Conservation (phyloP, 768 basidiomycete species). For the Termitomyces sp. region DNA sequence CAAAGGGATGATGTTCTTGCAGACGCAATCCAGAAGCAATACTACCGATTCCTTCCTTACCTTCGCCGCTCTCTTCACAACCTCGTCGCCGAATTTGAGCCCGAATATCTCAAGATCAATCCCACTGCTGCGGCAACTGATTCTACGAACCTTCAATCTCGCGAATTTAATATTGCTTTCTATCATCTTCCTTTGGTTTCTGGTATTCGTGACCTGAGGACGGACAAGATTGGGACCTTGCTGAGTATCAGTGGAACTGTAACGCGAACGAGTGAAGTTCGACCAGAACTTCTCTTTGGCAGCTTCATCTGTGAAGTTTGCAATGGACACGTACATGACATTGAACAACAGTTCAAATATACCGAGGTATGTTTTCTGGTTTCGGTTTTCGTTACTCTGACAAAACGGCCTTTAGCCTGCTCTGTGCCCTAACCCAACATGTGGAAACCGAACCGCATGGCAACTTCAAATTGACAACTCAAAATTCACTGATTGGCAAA, state of each 20-base stretch:
- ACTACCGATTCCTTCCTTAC: conserved; percentile 96
- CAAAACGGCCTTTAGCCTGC: conserved; percentile 54
- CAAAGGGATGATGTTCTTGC: conserved; percentile 91
- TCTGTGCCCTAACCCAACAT: conserved; percentile 91
- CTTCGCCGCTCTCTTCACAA: conserved; percentile 87
- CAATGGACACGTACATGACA: conserved; percentile 78
- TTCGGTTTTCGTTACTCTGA: neutral
- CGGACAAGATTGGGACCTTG: conserved; percentile 90
- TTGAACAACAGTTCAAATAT: conserved; percentile 99
- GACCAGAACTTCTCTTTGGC: conserved; percentile 90
- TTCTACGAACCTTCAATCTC: conserved; percentile 82
- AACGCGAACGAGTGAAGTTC: conserved; percentile 94
- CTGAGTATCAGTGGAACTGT: conserved; percentile 97
- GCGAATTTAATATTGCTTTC: conserved; percentile 94
- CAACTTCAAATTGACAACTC: conserved; percentile 93
- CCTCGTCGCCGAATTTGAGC: conserved; percentile 84
- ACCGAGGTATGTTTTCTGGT: conserved; percentile 64
- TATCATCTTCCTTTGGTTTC: conserved; percentile 92
- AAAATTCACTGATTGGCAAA: conserved; percentile 99
- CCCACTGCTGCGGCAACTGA: conserved; percentile 84
- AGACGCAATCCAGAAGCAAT: conserved; percentile 88
- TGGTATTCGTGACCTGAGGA: conserved; percentile 89
- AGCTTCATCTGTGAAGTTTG: conserved; percentile 93
- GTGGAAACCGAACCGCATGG: conserved; percentile 88
- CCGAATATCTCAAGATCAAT: conserved; percentile 93